These are phyloP conservation scores for Aspergillus baeticus DNA, from an alignment of 495 filamentous ascomycete genomes.

Conservation along the genomic window DNA sequence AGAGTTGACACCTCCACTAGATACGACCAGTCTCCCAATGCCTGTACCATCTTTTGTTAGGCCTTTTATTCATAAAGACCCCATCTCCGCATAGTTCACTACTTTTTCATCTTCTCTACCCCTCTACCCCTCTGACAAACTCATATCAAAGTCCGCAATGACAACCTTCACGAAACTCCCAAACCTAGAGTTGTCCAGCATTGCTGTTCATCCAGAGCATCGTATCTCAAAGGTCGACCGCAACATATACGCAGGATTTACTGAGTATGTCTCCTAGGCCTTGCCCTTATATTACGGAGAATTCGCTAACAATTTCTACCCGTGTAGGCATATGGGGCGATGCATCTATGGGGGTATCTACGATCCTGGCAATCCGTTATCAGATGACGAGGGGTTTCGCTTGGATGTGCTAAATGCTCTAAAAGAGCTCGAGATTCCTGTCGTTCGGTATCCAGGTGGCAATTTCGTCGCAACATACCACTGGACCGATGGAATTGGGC, in stretches of 20 bases:
- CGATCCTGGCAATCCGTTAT: slow-evolving; percentile 65
- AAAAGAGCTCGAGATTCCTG: slow-evolving; percentile 68
- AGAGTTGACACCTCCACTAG: too few relatives aligned
- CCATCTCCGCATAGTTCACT: too few relatives aligned
- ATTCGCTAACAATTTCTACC: slow-evolving; percentile 12
- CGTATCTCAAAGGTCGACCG: slow-evolving; percentile 67
- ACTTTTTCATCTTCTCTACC: slow-evolving; percentile 17
- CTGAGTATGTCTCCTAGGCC: slow-evolving; percentile 50
- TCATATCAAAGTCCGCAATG: too few relatives aligned
- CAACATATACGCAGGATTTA: slow-evolving; percentile 75
- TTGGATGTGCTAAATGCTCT: slow-evolving; percentile 71
- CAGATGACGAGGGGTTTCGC: slow-evolving; percentile 71
- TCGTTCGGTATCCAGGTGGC: slow-evolving; percentile 76
- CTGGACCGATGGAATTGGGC: slow-evolving; percentile 77
- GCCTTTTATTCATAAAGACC: too few relatives aligned
- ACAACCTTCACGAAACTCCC: slow-evolving; percentile 66
- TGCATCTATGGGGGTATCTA: slow-evolving; percentile 87
- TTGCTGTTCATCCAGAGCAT: slow-evolving; percentile 58
- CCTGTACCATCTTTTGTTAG: too few relatives aligned
- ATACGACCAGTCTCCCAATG: too few relatives aligned
- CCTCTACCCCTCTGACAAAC: too few relatives aligned
- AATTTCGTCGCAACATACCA: slow-evolving; percentile 83
- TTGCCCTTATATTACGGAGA: neutral
- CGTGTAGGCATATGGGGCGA: slow-evolving; percentile 71
- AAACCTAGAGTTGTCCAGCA: slow-evolving; percentile 54